Base-by-base conservation (phyloP, 1,139 yeast species). In the Blastobotrys aristatus region DNA sequence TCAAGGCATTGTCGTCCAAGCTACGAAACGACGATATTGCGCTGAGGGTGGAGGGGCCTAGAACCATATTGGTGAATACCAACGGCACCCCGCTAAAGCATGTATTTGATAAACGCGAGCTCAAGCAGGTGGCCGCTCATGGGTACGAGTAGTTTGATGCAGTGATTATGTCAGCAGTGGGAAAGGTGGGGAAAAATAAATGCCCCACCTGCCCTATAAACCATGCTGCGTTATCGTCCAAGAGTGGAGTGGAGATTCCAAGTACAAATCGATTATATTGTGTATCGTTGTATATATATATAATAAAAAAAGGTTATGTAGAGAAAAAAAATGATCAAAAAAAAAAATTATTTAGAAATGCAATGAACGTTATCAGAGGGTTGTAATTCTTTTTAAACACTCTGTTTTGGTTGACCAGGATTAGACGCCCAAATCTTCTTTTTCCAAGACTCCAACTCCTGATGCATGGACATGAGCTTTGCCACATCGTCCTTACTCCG, bases 371-470 rank as follows among this genome's bases (percentile, higher is more conserved):
- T n/a, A n/a, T n/a, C n/a, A n/a, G n/a, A n/a, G n/a, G n/a, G n/a
- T n/a, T n/a, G n/a, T 14, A 27, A n/a, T 20, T 13, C 5, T 21
- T 22, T 10, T 24, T 10, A 36, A 21, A 36, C 5, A 16, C 4
- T n/a, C n/a, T n/a, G n/a, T n/a, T n/a, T n/a, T n/a, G 16, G 37
- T 16, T 36, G 4, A 18, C 22, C 22, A 7, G 7, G 7, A n/a
- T 11, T 18, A 5, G 36, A 7, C 29, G 43, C 38, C 73, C 73
- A 70, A 20, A 69, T 57, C 35, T 57, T 57, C 49, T 59, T 58
- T 52, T 69, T 69, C 72, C 72, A 67, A 20, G 60, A 50, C 43
- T 64, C 66, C 36, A 69, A 57, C 44, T 67, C 67, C 13, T 61
- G 56, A 51, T 69, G 73, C 66, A 70, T 57, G n/a, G 56, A 46